Conservation (phyloP, 2,329 filamentous ascomycete genomes). For the Fusarium robinianum region DNA sequence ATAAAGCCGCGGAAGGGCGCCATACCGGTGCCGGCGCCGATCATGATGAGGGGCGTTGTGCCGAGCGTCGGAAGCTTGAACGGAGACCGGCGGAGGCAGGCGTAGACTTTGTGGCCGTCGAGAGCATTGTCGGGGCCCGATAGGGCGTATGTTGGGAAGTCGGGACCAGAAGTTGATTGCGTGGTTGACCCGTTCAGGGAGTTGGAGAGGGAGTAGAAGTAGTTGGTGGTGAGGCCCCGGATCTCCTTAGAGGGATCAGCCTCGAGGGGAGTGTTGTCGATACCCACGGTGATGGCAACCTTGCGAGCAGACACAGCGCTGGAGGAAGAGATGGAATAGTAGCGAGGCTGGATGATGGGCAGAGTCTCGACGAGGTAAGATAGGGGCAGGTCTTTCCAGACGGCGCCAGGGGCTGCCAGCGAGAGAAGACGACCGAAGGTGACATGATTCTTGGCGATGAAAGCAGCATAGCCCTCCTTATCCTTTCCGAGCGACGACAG, state of each 20-base stretch:
- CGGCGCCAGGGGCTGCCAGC: conserved; percentile 13
- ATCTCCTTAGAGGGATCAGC: conserved; percentile 18
- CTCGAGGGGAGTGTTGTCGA: conserved; percentile 23
- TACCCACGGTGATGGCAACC: conserved; percentile 32
- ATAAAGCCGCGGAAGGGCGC: conserved; percentile 46
- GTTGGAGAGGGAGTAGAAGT: conserved; percentile 30
- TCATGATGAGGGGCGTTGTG: conserved; percentile 55
- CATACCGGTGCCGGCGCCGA: conserved; percentile 55
- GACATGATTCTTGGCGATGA: conserved; percentile 30
- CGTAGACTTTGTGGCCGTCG: conserved; percentile 26
- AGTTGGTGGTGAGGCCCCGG: conserved; percentile 35
- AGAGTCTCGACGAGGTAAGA: conserved; percentile 61
- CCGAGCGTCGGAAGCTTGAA: conserved; percentile 51
- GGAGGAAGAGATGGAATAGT: conserved; percentile 66
- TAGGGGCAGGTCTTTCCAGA: conserved; percentile 42
- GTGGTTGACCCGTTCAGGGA: conserved; percentile 4
- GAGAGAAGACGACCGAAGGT: conserved; percentile 35
- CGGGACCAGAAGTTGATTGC: neutral
- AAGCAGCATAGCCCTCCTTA: conserved; percentile 27
- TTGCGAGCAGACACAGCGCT: conserved; percentile 39
- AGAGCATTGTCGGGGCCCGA: conserved; percentile 22
- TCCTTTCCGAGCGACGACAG: conserved; percentile 22
- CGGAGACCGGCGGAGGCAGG: conserved; percentile 38
- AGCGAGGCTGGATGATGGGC: conserved; percentile 54
- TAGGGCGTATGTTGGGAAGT: conserved; percentile 15